Base-by-base conservation (phyloP, 2,329 filamentous ascomycete genomes). In the Pyricularia sp. region DNA sequence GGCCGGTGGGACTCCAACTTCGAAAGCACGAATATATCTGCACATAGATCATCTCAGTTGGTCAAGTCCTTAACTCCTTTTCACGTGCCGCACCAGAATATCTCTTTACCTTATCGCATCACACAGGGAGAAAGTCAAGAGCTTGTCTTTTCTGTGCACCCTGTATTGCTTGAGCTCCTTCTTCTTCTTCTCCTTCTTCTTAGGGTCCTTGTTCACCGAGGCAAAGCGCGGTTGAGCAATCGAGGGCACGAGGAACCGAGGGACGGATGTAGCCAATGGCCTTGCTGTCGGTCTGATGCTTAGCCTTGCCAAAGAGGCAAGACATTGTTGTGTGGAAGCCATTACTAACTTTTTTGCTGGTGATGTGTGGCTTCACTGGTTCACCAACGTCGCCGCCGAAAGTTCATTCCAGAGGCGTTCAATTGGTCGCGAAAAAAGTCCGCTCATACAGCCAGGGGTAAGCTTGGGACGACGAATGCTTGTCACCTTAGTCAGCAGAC, bases 21-120 rank as follows among this genome's bases (percentile, higher is more conserved):
- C 95, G 76, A 91, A 89, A 65, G 95, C 94, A 75, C 93, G 92
- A 72, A 99, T 88, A 78, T 97, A 95, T 77, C 93, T 97, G 73
- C 31, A 70, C 31, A 61, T 67, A 69, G n/a, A 68, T 73, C 67
- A 72, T 9, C 12, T 42, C 10, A 23, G 36, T n/a, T 64, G 10
- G n/a, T 70, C 70, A 69, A 69, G 68, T 68, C 31, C 28, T 63
- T 31, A 31, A 26, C 69, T 65, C 71, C 58, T 72, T 64, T 63
- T 33, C n/a, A 26, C 11, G 23, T 12, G 7, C 4, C 23, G 64
- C 2, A 20, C 68, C 50, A 9, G 23, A 0, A 17, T 25, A 36
- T 26, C 1, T 76, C 25, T 84, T 69, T 81, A 93, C 92, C 94
- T 88, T 88, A 99, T 95, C 20, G 95, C 96, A 82, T 99, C 95